These are phyloP conservation scores for Kwoniella dejecticola DNA, from an alignment of 768 basidiomycete species.

Conservation along the genomic window DNA sequence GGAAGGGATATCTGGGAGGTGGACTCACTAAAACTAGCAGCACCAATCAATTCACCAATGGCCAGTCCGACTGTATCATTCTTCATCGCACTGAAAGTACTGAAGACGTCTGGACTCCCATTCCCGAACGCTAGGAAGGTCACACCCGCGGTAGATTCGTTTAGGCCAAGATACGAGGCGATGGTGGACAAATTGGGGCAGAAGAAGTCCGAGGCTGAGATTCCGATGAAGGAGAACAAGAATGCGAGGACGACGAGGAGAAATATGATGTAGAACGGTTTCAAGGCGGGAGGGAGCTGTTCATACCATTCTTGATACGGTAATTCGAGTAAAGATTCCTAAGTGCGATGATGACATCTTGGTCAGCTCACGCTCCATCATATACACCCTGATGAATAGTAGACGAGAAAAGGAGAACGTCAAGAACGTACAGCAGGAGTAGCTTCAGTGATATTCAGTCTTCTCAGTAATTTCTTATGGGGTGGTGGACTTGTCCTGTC, in stretches of 20 bases:
- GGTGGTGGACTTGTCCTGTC: slow-evolving; percentile 8
- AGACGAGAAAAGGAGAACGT: too few species aligned
- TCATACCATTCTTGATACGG: slow-evolving; percentile 28
- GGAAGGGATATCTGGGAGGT: too few species aligned
- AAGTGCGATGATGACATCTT: too few species aligned
- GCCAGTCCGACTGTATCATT: slow-evolving; percentile 82
- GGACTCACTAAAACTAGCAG: slow-evolving; percentile 74
- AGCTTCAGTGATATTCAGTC: background rate
- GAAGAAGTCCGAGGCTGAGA: slow-evolving; percentile 95
- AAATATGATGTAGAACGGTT: slow-evolving; percentile 24
- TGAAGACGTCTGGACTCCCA: slow-evolving; percentile 93
- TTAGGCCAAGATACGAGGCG: slow-evolving; percentile 77
- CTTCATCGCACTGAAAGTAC: slow-evolving; percentile 91
- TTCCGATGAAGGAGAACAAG: slow-evolving; percentile 93
- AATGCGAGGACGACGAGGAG: slow-evolving; percentile 59
- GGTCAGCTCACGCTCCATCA: too few species aligned
- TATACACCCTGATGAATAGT: too few species aligned
- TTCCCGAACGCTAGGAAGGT: slow-evolving; percentile 97
- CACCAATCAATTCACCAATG: slow-evolving; percentile 91
- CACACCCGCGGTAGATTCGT: slow-evolving; percentile 92
- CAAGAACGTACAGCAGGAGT: background rate
- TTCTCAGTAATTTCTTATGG: slow-evolving; percentile 1
- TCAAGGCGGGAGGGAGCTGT: slow-evolving; percentile 12
- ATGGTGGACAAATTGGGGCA: slow-evolving; percentile 93
- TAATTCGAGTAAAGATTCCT: slow-evolving; percentile 13